Evolutionary conservation across 768 basidiomycete genomes (phyloP).

Genomic region (Suillus clintonianus): DNA sequence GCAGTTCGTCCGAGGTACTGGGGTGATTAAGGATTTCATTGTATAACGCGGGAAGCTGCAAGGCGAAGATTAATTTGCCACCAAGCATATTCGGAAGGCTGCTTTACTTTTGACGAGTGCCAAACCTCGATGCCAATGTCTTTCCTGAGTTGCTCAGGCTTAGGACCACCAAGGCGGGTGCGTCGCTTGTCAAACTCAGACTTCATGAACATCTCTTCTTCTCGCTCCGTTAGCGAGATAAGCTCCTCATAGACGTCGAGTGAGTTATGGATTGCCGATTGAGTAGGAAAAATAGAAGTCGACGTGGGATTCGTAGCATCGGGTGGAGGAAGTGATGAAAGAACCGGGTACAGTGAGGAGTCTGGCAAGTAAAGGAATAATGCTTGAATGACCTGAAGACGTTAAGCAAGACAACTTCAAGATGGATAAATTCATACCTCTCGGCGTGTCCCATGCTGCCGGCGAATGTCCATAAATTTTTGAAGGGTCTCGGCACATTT

Average conservation of each 20-base stretch:
- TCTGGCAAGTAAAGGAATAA: slow-evolving; percentile 75
- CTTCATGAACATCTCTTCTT: slow-evolving; percentile 58
- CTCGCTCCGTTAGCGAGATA: slow-evolving; percentile 57
- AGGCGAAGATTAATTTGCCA: slow-evolving; percentile 7
- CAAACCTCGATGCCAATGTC: slow-evolving; percentile 71
- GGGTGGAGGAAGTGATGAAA: slow-evolving; percentile 70
- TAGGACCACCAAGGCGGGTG: slow-evolving; percentile 69
- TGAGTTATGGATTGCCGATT: slow-evolving; percentile 66
- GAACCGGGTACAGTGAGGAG: slow-evolving; percentile 60
- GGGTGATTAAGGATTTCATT: slow-evolving; percentile 83
- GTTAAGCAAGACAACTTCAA: neutral
- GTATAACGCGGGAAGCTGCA: slow-evolving; percentile 71
- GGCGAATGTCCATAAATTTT: slow-evolving; percentile 65
- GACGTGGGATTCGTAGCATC: slow-evolving; percentile 74
- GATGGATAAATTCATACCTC: slow-evolving; percentile 45
- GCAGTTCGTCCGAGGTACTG: slow-evolving; percentile 73
- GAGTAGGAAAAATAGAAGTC: slow-evolving; percentile 57
- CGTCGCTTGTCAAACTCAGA: slow-evolving; percentile 79
- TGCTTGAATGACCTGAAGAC: slow-evolving; percentile 59
- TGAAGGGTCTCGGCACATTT: slow-evolving; percentile 86
- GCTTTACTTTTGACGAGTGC: slow-evolving; percentile 56
- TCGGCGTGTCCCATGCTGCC: slow-evolving; percentile 57
- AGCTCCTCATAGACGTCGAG: slow-evolving; percentile 77
- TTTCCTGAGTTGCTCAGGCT: slow-evolving; percentile 56
- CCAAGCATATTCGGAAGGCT: neutral